Percentiles rank a stretch among this genome's conserved stretches.
Conservation (phyloP, 2,329 filamentous ascomycete genomes). For the Chalara sp. region DNA sequence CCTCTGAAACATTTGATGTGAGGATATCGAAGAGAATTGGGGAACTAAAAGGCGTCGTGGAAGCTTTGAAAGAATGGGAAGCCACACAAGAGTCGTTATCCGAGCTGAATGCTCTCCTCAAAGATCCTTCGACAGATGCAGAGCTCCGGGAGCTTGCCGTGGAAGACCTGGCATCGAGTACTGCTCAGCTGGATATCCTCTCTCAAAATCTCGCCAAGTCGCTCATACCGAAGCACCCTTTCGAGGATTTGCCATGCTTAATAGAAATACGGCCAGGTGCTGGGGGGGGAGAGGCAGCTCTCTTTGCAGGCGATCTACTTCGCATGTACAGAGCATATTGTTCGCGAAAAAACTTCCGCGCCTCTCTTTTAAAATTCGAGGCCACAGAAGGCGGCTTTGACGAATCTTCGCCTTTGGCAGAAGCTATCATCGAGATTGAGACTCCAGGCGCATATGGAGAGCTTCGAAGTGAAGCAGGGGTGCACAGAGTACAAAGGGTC, state of each 20-base stretch:
- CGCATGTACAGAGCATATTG: constrained; percentile 87
- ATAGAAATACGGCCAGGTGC: constrained; percentile 89
- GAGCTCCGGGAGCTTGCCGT: constrained; percentile 73
- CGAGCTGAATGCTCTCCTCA: constrained; percentile 46
- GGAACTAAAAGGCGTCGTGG: constrained; percentile 51
- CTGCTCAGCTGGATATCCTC: constrained; percentile 53
- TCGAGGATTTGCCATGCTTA: constrained; percentile 82
- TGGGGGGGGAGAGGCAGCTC: constrained; percentile 82
- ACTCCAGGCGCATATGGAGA: constrained; percentile 71
- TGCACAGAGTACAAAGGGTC: constrained; percentile 91
- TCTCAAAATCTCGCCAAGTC: constrained; percentile 64
- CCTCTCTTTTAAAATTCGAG: constrained; percentile 73
- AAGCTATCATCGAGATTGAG: constrained; percentile 81
- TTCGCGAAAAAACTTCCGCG: constrained; percentile 56
- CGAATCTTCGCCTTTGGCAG: constrained; percentile 65
- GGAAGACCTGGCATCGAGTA: constrained; percentile 72
- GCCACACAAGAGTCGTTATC: constrained; percentile 42
- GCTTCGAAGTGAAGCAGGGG: constrained; percentile 82
- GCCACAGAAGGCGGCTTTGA: constrained; percentile 56
- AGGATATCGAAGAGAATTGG: constrained; percentile 53
- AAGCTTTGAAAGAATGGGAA: constrained; percentile 54
- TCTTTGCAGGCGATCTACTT: constrained; percentile 82
- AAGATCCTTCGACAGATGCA: constrained; percentile 37
- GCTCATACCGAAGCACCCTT: constrained; percentile 82
- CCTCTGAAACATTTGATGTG: constrained; percentile 48